Base-by-base conservation (phyloP, 2,329 filamentous ascomycete species). In the Immersiporthe knoxdaviesiana region DNA sequence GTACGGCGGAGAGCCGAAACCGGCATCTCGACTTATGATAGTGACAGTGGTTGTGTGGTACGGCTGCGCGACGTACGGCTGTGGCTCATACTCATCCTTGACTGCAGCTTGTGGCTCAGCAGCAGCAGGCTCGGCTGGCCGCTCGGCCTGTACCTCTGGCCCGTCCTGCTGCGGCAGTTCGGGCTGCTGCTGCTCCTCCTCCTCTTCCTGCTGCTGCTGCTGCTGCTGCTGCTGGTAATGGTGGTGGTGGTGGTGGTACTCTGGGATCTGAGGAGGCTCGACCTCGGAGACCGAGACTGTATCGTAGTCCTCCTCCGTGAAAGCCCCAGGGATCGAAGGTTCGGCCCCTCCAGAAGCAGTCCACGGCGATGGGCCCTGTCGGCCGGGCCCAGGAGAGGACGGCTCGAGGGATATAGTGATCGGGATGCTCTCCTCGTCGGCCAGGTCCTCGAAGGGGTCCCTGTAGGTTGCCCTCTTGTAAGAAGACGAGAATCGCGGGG, bases 1-100 rank as follows among this genome's bases (percentile, higher is more conserved):
- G 35, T 66, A 71, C 18, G 68, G 69, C 3, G 67, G 60, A 62
- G 76, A 74, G 65, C 69, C 74, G 62, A 82, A 81, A 63, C 82
- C 81, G 61, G 78, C 79, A 65, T 83, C 81, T 61, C 81, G 82
- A 11, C 83, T 82, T 41, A 87, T 75, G 56, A 87, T 83, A 6
- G 83, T 84, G 65, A 86, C 82, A 24, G 82, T 84, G 12, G 84
- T 84, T 71, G 82, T 79, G 63, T 81, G 77, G n/a, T 79, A 74
- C 21, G 78, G 74, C 32, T 80, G 76, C 18, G 74, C 68, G 24
- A 70, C 74, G 68, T 78, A 81, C 12, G 82, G 81, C 62, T 77
- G 76, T n/a, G 79, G 78, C 69, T 84, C 79, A 60, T 82, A 82
- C 44, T 78, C 77, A 54, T 72, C 24, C 50, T 68, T 59, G 11